These are phyloP conservation scores for Ascocoryne sarcoides DNA, from an alignment of 2,329 filamentous ascomycete genomes.

Conservation along the genomic window DNA sequence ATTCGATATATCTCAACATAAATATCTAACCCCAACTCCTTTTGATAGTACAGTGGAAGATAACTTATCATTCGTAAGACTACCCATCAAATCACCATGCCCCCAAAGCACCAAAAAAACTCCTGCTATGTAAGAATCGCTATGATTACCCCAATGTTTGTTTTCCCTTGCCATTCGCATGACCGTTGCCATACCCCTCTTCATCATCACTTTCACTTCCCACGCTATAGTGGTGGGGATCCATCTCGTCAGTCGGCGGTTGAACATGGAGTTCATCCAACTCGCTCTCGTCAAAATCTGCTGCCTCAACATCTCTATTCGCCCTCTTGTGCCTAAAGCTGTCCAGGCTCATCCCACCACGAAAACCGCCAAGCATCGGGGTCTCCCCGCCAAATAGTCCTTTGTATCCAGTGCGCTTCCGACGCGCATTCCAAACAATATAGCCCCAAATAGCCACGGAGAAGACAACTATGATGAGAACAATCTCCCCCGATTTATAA, in stretches of 20 bases:
- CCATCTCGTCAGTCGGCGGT: conserved; percentile 28
- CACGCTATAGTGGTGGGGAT: conserved; percentile 45
- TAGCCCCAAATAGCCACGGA: conserved; percentile 54
- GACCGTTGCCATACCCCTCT: conserved; percentile 17
- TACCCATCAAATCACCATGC: no score
- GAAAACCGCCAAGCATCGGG: conserved; percentile 23
- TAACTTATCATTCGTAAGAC: no score
- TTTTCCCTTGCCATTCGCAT: conserved; percentile 17
- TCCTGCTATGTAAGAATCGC: conserved; percentile 2
- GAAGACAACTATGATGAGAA: conserved; percentile 57
- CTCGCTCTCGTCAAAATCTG: conserved; percentile 58
- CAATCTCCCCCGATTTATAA: conserved; percentile 62
- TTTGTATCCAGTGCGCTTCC: conserved; percentile 46
- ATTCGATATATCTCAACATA: no score
- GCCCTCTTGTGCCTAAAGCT: conserved; percentile 39
- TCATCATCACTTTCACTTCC: conserved; percentile 50
- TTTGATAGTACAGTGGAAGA: no score
- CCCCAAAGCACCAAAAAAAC: background rate
- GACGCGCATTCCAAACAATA: conserved; percentile 55
- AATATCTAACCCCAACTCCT: no score
- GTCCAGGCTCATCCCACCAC: conserved; percentile 33
- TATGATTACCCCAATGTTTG: conserved; percentile 10
- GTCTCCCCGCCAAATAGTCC: conserved; percentile 29
- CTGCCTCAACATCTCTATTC: conserved; percentile 47
- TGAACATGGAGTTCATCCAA: conserved; percentile 48